Conservation (phyloP, 192 early-diverging fungal species). For the Podila horticola region DNA sequence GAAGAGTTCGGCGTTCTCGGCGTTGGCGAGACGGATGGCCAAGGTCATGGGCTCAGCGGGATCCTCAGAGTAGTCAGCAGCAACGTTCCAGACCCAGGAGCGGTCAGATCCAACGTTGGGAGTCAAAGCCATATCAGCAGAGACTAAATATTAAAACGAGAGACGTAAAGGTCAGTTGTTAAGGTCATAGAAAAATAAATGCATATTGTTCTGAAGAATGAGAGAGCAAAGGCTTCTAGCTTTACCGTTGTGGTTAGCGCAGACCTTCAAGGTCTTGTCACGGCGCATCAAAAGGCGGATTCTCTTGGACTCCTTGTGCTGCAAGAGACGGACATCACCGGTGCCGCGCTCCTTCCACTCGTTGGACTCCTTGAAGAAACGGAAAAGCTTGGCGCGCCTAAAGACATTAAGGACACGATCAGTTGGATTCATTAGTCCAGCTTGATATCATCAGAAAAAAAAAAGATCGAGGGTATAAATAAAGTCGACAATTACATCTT, state of each 20-base stretch:
- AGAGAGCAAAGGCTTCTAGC: background rate
- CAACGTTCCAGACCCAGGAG: conserved; percentile 97
- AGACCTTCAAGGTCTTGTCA: conserved; percentile 98
- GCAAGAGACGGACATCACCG: conserved; percentile 95
- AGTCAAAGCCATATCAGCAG: conserved; percentile 86
- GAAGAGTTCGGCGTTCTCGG: conserved; percentile 69
- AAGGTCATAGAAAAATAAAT: too few relatives aligned
- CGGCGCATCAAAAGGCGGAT: conserved; percentile 98
- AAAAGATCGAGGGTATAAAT: background rate
- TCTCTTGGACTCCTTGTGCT: conserved; percentile 91
- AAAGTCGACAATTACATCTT: conserved; percentile 72
- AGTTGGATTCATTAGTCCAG: too few relatives aligned
- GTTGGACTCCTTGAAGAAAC: conserved; percentile 89
- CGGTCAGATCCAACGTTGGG: conserved; percentile 98
- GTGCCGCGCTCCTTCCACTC: conserved; percentile 99
- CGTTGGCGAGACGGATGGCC: conserved; percentile 96
- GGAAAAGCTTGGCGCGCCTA: conserved; percentile 98
- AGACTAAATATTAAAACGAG: conserved; percentile 57
- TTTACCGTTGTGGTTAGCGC: conserved; percentile 94
- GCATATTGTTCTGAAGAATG: background rate
- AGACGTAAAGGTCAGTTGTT: too few relatives aligned
- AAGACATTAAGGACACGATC: too few relatives aligned
- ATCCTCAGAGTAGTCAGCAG: conserved; percentile 92
- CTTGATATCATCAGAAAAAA: background rate
- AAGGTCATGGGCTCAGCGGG: conserved; percentile 80